Evolutionary conservation across 1,284 basidiomycete species (phyloP).

Genomic region (Marasmius fiardii): DNA sequence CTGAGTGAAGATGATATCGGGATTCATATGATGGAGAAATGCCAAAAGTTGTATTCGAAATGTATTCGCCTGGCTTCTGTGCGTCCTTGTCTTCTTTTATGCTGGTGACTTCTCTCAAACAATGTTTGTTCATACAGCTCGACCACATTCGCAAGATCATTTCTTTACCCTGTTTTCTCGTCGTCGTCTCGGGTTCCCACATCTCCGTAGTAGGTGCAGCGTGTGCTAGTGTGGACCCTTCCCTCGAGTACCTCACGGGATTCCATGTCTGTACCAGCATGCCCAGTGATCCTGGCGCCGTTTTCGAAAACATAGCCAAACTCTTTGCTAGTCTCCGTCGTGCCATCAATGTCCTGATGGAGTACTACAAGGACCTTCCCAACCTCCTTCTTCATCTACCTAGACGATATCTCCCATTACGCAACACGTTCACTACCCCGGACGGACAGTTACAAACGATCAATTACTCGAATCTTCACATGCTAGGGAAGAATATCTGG

Average conservation of each 20-base stretch:
- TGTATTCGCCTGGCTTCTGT: neutral
- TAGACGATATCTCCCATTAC: neutral
- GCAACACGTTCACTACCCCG: neutral
- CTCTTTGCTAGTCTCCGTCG: neutral
- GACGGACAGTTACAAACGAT: neutral
- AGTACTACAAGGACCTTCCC: neutral
- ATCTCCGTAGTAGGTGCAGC: neutral
- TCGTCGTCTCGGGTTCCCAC: neutral
- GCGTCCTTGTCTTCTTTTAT: neutral
- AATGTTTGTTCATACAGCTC: neutral
- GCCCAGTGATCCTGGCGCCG: neutral
- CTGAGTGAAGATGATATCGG: neutral
- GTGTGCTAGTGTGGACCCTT: neutral
- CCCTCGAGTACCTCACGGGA: neutral
- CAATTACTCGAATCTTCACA: neutral
- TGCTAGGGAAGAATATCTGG: conserved; percentile 1
- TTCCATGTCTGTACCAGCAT: neutral
- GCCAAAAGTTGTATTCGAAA: neutral
- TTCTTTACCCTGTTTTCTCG: neutral
- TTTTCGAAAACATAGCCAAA: neutral
- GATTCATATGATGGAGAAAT: neutral
- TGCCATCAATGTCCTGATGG: neutral
- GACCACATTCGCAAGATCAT: neutral
- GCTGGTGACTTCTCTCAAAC: neutral
- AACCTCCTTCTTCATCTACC: neutral